A percentile compares a stretch with the other conserved stretches of the same genome.
Evolutionary conservation across 441 rosid species (phyloP).

Genomic region (Populus tomentosa): DNA sequence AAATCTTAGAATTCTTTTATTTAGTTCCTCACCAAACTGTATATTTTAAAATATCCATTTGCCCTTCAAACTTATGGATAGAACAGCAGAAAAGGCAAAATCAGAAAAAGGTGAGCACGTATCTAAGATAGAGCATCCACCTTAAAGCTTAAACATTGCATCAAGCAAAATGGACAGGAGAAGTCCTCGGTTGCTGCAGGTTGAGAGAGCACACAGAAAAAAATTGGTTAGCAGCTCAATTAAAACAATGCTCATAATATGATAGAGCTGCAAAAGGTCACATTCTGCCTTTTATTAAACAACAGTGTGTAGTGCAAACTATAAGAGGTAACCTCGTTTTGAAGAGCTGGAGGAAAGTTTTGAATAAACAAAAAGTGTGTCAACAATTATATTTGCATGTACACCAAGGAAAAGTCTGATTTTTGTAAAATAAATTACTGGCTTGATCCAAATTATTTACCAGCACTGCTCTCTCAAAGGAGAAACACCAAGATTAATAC

Average conservation of each 20-base stretch:
- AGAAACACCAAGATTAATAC: not conserved
- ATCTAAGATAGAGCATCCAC: constrained; percentile 32
- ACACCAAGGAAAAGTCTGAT: not conserved
- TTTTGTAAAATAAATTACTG: not conserved
- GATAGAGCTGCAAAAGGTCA: not conserved
- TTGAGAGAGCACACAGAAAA: constrained; percentile 4
- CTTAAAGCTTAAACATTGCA: constrained; percentile 75
- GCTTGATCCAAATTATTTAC: not conserved
- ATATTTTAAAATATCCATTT: not conserved
- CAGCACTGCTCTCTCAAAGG: not conserved
- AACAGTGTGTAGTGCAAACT: not conserved
- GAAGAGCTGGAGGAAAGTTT: not conserved
- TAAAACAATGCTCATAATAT: not conserved
- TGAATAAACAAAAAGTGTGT: not conserved
- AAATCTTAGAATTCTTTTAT: not conserved
- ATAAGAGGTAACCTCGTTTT: not conserved
- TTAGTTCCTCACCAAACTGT: not conserved
- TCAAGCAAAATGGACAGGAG: constrained; percentile 86
- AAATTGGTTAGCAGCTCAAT: constrained; percentile 6
- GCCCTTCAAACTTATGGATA: constrained; percentile 2
- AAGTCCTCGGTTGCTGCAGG: constrained; percentile 78
- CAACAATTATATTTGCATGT: not conserved
- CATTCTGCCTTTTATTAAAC: not conserved
- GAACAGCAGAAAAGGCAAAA: not conserved
- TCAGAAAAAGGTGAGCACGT: not conserved